Percentiles rank a stretch among this genome's conserved stretches.
Evolutionary conservation across 1,284 basidiomycete species (phyloP).

Genomic region (Mycosarcoma mackinlayi): DNA sequence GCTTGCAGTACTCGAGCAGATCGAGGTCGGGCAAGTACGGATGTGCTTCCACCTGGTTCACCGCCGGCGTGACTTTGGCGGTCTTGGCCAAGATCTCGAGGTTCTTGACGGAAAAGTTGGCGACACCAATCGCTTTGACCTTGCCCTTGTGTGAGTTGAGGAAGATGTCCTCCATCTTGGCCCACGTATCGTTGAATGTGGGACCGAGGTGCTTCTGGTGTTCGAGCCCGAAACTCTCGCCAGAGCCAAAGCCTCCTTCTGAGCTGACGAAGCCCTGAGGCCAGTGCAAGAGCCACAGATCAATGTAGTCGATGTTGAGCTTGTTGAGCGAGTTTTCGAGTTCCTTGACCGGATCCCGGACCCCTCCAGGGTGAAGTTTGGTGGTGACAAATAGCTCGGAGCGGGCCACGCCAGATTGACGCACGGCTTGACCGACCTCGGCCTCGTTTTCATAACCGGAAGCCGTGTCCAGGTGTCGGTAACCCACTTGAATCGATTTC

Average conservation of each 20-base stretch:
- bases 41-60: conserved; percentile 61
- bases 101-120: conserved; percentile 56
- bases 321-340: conserved; percentile 77
- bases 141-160: conserved; percentile 59
- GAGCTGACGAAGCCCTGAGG: conserved; percentile 30
- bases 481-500: conserved; percentile 45
- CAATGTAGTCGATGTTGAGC: conserved; percentile 78
- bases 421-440: conserved; percentile 83
- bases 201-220: conserved; percentile 43
- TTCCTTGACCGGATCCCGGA: conserved; percentile 69
- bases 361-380: conserved; percentile 76
- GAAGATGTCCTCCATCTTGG: conserved; percentile 59
- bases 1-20: conserved; percentile 76
- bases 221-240: conserved; percentile 19
- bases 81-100: conserved; percentile 51
- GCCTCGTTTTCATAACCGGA: conserved; percentile 76
- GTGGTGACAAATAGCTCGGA: conserved; percentile 85
- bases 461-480: conserved; percentile 59
- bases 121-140: conserved; percentile 74
- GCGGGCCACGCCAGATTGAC: conserved; percentile 77
- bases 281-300: conserved; percentile 62
- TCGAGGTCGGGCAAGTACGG: conserved; percentile 72
- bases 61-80: conserved; percentile 53
- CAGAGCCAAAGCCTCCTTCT: conserved; percentile 12
- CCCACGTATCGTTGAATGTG: conserved; percentile 57